A percentile compares a stretch with the other conserved stretches of the same genome.
phyloP scores from a whole-genome alignment of 1,284 basidiomycete genomes.

The Cryptococcus sp. region DNA sequence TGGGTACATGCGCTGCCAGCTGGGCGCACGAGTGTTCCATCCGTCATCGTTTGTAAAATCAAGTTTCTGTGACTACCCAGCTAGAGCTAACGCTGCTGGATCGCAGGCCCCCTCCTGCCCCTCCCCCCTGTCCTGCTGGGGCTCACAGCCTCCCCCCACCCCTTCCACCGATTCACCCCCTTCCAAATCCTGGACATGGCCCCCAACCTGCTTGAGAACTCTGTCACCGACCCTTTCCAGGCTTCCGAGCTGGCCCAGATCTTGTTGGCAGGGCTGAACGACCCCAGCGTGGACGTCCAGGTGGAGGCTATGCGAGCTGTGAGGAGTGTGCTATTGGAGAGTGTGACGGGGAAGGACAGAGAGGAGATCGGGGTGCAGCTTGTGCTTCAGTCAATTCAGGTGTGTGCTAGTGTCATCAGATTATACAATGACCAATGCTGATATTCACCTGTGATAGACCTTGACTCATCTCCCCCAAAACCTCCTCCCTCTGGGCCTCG shows the following conservation, averaged over 20 bases:
- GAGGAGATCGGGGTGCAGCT: conserved; percentile 27
- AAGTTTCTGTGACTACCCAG: conserved; percentile 14
- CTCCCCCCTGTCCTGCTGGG: conserved; percentile 37
- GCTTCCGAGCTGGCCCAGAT: conserved; percentile 33
- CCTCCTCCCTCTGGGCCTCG: conserved; percentile 50
- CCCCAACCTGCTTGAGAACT: conserved; percentile 35
- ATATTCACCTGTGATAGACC: conserved; percentile 5
- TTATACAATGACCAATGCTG: not conserved
- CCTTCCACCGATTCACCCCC: conserved; percentile 43
- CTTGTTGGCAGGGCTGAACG: conserved; percentile 37
- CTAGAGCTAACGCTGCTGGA: not conserved
- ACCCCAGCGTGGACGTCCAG: conserved; percentile 38
- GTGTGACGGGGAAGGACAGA: conserved; percentile 30
- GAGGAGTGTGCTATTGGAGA: conserved; percentile 32
- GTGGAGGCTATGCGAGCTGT: conserved; percentile 44
- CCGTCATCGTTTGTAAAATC: conserved; percentile 25
- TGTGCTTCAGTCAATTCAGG: conserved; percentile 30
- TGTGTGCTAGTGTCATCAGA: conserved; percentile 11
- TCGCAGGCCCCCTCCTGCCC: conserved; percentile 31
- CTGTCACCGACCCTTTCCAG: conserved; percentile 27
- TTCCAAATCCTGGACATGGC: conserved; percentile 38
- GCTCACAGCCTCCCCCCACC: conserved; percentile 31
- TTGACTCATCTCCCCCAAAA: conserved; percentile 24
- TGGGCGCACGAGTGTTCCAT: conserved; percentile 39
- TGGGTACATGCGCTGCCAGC: conserved; percentile 36